Percentiles rank a stretch among this genome's conserved stretches.
These are phyloP conservation scores for Boletus speciosus DNA, from an alignment of 768 basidiomycete species.

Conservation along the genomic window DNA sequence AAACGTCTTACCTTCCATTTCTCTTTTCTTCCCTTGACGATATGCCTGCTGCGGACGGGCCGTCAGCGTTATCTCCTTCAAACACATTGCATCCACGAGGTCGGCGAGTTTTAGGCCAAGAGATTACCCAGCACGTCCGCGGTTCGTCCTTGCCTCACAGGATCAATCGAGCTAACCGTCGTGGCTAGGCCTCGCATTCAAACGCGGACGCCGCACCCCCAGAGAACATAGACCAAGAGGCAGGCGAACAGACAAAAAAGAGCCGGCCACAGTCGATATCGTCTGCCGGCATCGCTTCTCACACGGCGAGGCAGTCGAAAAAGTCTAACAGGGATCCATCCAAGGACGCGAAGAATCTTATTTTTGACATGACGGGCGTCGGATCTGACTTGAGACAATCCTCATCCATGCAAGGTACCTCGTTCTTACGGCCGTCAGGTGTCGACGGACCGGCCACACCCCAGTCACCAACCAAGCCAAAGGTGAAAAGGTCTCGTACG, in stretches of 20 bases:
- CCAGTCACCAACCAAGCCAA: conserved; percentile 8
- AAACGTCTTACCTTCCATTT: conserved; percentile 66
- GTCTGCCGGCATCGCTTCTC: conserved; percentile 6
- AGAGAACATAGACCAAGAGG: conserved; percentile 15
- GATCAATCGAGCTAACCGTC: conserved; percentile 14
- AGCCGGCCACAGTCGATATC: conserved; percentile 24
- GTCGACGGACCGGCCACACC: conserved; percentile 16
- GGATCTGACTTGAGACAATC: conserved; percentile 47
- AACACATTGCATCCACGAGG: conserved; percentile 38
- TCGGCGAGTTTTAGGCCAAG: conserved; percentile 53
- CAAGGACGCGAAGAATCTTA: conserved; percentile 42
- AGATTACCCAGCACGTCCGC: conserved; percentile 34
- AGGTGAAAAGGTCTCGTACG: conserved; percentile 23
- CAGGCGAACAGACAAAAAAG: conserved; percentile 22
- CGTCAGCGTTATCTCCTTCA: conserved; percentile 21
- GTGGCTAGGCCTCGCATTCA: conserved; percentile 18
- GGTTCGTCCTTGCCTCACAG: conserved; percentile 18
- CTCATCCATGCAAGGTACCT: conserved; percentile 10
- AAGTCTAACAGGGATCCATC: conserved; percentile 19
- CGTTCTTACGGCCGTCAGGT: conserved; percentile 23
- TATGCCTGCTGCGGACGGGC: conserved; percentile 19
- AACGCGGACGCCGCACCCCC: conserved; percentile 4
- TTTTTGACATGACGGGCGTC: conserved; percentile 46
- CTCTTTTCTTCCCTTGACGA: conserved; percentile 44
- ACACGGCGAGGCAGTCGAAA: conserved; percentile 14